These are phyloP conservation scores for Bimuria novae-zelandiae DNA, from an alignment of 2,329 filamentous ascomycete species.

Conservation along the genomic window DNA sequence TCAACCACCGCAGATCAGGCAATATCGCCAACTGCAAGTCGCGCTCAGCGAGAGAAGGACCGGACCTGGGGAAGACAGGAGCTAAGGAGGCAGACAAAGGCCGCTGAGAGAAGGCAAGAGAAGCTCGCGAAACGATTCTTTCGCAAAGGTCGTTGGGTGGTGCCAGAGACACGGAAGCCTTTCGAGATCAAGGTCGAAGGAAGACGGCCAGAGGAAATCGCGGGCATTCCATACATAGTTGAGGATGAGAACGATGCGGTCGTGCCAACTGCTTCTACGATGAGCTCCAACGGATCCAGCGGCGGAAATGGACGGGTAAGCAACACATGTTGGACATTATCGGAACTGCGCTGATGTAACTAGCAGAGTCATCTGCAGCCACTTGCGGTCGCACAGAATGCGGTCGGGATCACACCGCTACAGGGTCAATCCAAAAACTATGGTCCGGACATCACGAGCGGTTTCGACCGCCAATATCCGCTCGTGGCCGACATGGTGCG, in stretches of 20 bases:
- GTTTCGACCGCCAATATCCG: neutral
- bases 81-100: neutral
- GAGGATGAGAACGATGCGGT: no score
- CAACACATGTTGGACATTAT: no score
- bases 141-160: neutral
- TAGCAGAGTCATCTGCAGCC: no score
- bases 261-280: no score
- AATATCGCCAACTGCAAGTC: neutral
- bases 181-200: neutral
- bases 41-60: neutral
- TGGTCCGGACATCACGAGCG: neutral
- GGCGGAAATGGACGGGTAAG: no score
- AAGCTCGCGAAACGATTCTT: neutral
- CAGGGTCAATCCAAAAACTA: no score
- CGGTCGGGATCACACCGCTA: no score
- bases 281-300: no score
- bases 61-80: neutral
- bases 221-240: no score
- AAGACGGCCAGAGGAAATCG: no score
- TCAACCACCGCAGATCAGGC: neutral
- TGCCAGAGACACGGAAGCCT: neutral
- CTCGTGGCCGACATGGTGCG: neutral
- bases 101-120: neutral
- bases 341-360: no score
- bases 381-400: no score